Evolutionary conservation across 2,329 filamentous ascomycete species (phyloP).

Genomic region (Simplicillium aogashimaense): DNA sequence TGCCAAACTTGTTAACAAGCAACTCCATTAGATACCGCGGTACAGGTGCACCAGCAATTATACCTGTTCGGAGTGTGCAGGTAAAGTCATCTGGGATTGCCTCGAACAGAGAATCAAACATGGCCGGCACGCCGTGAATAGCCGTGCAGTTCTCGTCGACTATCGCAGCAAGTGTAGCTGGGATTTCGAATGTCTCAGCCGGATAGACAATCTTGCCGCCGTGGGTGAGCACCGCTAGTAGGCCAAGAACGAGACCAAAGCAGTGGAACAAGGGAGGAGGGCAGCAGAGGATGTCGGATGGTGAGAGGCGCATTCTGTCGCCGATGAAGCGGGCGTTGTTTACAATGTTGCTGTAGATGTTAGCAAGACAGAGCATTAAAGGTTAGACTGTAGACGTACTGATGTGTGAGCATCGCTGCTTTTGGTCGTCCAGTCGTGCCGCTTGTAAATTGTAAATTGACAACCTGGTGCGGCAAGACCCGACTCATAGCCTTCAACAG

Average conservation of each 20-base stretch:
- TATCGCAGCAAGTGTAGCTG: constrained; percentile 56
- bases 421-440: constrained; percentile 68
- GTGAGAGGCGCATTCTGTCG: constrained; percentile 61
- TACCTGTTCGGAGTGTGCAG: constrained; percentile 59
- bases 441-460: constrained; percentile 66
- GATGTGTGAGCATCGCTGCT: constrained; percentile 64
- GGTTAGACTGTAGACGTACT: constrained; percentile 30
- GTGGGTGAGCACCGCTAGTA: constrained; percentile 64
- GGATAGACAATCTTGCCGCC: constrained; percentile 70
- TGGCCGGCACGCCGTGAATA: constrained; percentile 72
- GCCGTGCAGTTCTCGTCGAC: constrained; percentile 61
- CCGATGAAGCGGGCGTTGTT: constrained; percentile 64
- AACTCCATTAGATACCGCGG: constrained; percentile 66
- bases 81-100: constrained; percentile 30
- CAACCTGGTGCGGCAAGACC: constrained; percentile 56
- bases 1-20: constrained; percentile 60
- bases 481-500: constrained; percentile 41
- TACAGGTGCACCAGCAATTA: constrained; percentile 70
- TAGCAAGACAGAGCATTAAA: too few relatives aligned
- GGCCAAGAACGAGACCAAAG: constrained; percentile 69
- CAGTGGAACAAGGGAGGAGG: constrained; percentile 80
- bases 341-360: constrained; percentile 37
- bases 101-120: constrained; percentile 62
- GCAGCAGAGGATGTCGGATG: constrained; percentile 64
- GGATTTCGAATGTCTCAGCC: constrained; percentile 61